These are phyloP conservation scores for Cutaneotrichosporon sp. DNA, from an alignment of 1,284 basidiomycete genomes.

Conservation along the genomic window DNA sequence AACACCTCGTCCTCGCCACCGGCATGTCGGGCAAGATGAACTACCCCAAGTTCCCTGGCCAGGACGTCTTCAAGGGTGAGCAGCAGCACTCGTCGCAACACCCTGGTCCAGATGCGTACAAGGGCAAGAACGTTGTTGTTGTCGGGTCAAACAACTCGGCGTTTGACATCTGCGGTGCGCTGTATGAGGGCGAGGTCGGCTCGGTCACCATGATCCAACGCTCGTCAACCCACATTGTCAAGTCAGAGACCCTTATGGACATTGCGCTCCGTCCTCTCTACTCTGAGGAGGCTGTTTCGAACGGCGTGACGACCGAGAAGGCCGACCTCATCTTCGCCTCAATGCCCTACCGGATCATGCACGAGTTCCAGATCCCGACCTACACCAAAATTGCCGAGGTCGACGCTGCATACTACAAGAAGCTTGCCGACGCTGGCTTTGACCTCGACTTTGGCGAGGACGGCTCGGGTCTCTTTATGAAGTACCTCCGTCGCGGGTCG, in stretches of 20 bases:
- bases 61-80: conserved; percentile 59
- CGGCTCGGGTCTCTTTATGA: conserved; percentile 25
- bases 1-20: conserved; percentile 30
- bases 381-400: conserved; percentile 36
- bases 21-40: conserved; percentile 25
- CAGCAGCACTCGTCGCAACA: conserved; percentile 60
- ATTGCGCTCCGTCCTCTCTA: conserved; percentile 57
- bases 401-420: conserved; percentile 23
- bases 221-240: conserved; percentile 55
- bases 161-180: conserved; percentile 23
- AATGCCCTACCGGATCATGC: conserved; percentile 54
- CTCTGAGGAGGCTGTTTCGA: conserved; percentile 60
- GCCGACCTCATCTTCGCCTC: conserved; percentile 55
- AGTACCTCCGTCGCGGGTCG: conserved; percentile 26
- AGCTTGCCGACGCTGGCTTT: conserved; percentile 26
- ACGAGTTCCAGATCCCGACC: conserved; percentile 59
- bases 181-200: conserved; percentile 53
- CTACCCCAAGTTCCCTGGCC: conserved; percentile 23
- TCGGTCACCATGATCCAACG: conserved; percentile 53
- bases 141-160: conserved; percentile 28
- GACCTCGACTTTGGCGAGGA: conserved; percentile 30
- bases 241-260: conserved; percentile 52
- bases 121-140: conserved; percentile 52
- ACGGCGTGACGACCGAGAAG: conserved; percentile 57
- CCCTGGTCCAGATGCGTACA: conserved; percentile 51